Conservation (phyloP, 495 filamentous ascomycete genomes). For the Lineolata rhizophorae region DNA sequence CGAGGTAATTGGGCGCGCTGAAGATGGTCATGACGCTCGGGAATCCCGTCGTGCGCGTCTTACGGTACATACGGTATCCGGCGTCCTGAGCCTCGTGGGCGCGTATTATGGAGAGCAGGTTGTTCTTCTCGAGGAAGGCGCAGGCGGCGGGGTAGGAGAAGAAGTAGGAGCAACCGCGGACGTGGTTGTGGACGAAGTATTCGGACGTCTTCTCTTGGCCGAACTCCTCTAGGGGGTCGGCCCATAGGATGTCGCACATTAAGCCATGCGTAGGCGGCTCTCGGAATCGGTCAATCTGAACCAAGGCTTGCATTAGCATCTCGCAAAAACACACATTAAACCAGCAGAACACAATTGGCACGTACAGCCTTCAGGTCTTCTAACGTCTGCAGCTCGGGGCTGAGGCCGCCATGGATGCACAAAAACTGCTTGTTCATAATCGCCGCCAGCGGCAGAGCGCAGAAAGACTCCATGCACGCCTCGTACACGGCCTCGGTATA, state of each 20-base stretch:
- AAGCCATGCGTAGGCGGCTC: constrained; percentile 92
- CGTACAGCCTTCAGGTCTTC: constrained; percentile 76
- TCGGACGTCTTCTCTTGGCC: constrained; percentile 95
- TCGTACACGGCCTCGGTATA: constrained; percentile 94
- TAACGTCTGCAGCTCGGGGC: constrained; percentile 83
- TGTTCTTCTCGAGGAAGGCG: constrained; percentile 96
- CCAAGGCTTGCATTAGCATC: background rate
- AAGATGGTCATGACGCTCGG: constrained; percentile 99
- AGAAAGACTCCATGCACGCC: constrained; percentile 96
- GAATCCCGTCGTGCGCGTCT: constrained; percentile 93
- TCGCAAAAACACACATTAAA: too few relatives aligned
- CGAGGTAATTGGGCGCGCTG: constrained; percentile 93
- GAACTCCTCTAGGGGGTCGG: constrained; percentile 96
- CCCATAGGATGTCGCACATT: constrained; percentile 99
- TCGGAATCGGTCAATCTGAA: constrained; percentile 85
- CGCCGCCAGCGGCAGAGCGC: constrained; percentile 75
- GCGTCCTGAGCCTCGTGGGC: constrained; percentile 99
- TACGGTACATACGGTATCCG: constrained; percentile 96
- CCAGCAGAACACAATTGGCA: too few relatives aligned
- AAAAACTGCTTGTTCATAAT: constrained; percentile 99
- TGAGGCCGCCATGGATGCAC: constrained; percentile 92
- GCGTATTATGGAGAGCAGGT: constrained; percentile 87
- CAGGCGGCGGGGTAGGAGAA: constrained; percentile 98
- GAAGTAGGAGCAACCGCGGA: constrained; percentile 96
- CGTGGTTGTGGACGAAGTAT: constrained; percentile 94